A percentile compares a stretch with the other conserved stretches of the same genome.
These are phyloP conservation scores for Bipolaris gigantea DNA, from an alignment of 2,329 filamentous ascomycete genomes.

Conservation along the genomic window DNA sequence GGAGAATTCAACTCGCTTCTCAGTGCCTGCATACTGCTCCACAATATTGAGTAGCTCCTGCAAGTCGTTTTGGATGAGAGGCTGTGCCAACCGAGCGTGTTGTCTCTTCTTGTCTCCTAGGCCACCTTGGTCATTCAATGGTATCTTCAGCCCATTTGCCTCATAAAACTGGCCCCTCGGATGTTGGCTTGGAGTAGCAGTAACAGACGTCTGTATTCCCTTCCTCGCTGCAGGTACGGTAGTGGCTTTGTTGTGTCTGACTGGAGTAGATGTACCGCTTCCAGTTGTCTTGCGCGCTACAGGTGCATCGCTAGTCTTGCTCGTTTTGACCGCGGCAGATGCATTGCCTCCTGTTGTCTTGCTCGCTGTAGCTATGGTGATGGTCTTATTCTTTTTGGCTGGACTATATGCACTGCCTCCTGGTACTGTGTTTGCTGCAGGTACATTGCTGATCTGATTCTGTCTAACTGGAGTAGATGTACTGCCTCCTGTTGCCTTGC, in stretches of 20 bases:
- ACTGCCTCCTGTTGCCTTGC: too few species aligned
- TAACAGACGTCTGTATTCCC: neutral
- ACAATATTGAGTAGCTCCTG: conserved; percentile 15
- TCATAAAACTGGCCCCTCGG: conserved; percentile 7
- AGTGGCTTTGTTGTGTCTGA: neutral
- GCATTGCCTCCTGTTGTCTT: neutral
- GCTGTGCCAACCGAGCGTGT: conserved; percentile 14
- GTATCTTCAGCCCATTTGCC: conserved; percentile 16
- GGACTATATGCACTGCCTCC: too few species aligned
- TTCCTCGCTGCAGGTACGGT: neutral
- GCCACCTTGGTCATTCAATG: conserved; percentile 10
- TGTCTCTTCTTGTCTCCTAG: conserved; percentile 5
- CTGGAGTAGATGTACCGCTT: neutral
- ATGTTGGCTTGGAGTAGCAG: neutral
- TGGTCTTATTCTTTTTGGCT: too few species aligned
- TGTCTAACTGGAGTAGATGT: too few species aligned
- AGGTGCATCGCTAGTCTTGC: neutral
- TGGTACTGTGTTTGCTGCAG: too few species aligned
- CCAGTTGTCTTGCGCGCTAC: neutral
- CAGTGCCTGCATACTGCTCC: conserved; percentile 15
- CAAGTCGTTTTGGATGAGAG: conserved; percentile 5
- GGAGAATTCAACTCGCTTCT: conserved; percentile 3
- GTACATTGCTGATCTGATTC: too few species aligned
- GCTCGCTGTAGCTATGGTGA: neutral
- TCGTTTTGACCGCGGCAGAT: neutral